Percentiles rank a stretch among this genome's conserved stretches.
Conservation (phyloP, 202 grass and related monocot genomes). For the Panicum hallii region DNA sequence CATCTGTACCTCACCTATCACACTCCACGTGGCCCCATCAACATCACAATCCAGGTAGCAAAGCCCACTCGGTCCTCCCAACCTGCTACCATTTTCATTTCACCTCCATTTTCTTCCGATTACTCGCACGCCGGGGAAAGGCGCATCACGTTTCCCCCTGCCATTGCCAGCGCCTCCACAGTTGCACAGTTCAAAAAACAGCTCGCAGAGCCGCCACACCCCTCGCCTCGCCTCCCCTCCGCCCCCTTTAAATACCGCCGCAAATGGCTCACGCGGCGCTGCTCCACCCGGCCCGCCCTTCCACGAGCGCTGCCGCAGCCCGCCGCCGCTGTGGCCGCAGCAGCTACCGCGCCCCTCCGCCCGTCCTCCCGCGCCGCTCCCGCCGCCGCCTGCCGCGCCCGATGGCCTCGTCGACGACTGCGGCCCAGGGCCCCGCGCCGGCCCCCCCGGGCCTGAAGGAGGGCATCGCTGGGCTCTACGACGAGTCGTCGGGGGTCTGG, state of each 20-base stretch:
- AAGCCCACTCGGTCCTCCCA: too few species aligned
- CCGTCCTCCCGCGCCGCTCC: neutral
- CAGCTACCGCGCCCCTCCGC: neutral
- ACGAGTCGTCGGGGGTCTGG: conserved; percentile 90
- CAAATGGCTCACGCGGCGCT: conserved; percentile 38
- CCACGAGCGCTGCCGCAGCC: neutral
- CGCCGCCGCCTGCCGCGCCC: neutral
- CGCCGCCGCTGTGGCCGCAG: neutral
- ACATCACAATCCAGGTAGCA: too few species aligned
- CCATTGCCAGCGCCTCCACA: too few species aligned
- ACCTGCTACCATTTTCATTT: too few species aligned
- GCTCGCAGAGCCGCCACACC: neutral
- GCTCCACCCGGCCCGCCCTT: neutral
- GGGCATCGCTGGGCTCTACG: conserved; percentile 95
- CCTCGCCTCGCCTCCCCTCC: too few species aligned
- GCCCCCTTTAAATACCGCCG: conserved; percentile 4
- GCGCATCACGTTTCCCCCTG: too few species aligned
- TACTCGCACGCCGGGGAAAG: too few species aligned
- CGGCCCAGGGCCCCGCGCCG: neutral
- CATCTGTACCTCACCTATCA: too few species aligned
- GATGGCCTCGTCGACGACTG: conserved; percentile 29
- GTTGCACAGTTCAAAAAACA: neutral
- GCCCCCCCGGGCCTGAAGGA: conserved; percentile 65
- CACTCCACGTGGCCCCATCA: too few species aligned
- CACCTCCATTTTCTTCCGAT: too few species aligned